Evolutionary conservation across 257 asterid species (phyloP).

Genomic region (Solanum pinnatisectum): DNA sequence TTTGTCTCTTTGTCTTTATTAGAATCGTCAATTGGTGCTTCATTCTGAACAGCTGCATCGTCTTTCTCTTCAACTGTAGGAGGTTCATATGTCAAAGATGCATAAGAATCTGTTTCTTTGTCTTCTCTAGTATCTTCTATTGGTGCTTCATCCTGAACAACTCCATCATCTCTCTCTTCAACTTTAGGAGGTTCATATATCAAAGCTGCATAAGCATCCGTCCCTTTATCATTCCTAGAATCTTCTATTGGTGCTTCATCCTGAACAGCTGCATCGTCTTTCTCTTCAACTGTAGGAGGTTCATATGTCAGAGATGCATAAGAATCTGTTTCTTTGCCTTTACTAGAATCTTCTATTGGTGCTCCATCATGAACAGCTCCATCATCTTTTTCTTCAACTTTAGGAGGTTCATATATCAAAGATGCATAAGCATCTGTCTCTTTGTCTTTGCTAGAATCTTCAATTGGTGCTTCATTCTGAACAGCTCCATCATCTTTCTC

Average conservation of each 20-base stretch:
- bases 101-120: background rate
- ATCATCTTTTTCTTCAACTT: background rate
- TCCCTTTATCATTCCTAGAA: background rate
- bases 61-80: background rate
- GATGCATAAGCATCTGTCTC: background rate
- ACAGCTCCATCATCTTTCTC: background rate
- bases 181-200: background rate
- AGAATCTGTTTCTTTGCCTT: background rate
- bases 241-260: conserved; percentile 3
- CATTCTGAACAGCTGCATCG: background rate
- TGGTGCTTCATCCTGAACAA: background rate
- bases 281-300: background rate
- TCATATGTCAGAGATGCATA: background rate
- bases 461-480: conserved; percentile 2
- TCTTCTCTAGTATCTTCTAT: background rate
- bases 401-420: background rate
- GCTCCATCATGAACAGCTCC: background rate
- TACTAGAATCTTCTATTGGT: conserved; percentile 3
- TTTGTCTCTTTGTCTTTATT: background rate
- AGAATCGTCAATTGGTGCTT: conserved; percentile 7
- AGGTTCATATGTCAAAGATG: background rate
- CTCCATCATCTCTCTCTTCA: background rate
- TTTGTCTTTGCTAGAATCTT: background rate
- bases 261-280: background rate
- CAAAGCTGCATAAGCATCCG: background rate